Percentiles rank a stretch among this genome's conserved stretches.
Evolutionary conservation across 108 stramenopile genomes (phyloP).

Genomic region (Nitzschia inconspicua): DNA sequence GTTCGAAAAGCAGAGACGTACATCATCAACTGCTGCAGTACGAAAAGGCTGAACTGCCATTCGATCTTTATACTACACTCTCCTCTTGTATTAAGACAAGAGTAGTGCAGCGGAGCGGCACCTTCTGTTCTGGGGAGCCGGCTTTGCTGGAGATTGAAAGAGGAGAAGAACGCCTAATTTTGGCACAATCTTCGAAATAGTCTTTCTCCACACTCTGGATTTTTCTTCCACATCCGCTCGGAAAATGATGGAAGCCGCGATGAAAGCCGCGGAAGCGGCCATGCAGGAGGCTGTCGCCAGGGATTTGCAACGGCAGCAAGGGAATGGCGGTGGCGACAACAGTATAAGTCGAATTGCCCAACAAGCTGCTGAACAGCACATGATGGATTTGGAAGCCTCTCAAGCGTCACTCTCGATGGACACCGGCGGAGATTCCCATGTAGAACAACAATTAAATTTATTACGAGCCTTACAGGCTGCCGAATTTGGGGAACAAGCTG

Average conservation of each 20-base stretch:
- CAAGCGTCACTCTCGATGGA: not conserved
- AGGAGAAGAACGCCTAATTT: no score
- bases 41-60: no score
- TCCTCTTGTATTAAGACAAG: no score
- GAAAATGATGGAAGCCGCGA: conserved; percentile 60
- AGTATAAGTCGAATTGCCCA: not conserved
- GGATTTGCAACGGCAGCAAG: conserved; percentile 1
- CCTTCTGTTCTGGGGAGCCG: no score
- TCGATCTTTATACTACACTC: no score
- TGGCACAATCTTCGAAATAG: no score
- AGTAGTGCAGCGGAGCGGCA: no score
- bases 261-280: conserved; percentile 50
- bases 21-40: no score
- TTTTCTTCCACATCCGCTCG: no score
- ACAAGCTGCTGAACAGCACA: not conserved
- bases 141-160: no score
- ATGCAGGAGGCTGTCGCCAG: conserved; percentile 33
- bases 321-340: not conserved
- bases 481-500: not conserved
- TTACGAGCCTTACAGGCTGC: not conserved
- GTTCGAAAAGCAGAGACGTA: no score
- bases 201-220: no score
- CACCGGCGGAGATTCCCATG: not conserved
- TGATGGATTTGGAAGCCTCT: conserved; percentile 18
- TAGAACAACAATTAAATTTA: not conserved